Base-by-base conservation (phyloP, 148 eudicot genomes). In the Vaccinium myrtillus region DNA sequence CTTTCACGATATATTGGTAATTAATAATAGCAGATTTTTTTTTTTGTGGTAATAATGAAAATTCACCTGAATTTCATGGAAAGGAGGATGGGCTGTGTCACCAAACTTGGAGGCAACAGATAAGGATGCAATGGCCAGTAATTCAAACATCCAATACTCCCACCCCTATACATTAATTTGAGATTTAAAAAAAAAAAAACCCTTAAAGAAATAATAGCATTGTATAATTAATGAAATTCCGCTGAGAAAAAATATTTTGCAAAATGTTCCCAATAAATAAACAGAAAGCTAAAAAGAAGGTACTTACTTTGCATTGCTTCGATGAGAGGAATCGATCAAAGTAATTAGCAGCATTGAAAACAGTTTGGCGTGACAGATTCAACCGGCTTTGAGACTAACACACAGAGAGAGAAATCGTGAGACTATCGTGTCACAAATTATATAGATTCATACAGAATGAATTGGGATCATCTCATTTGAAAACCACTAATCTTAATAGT, bases 41-140 rank as follows among this genome's bases (percentile, higher is more conserved):
- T 55, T 54, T 53, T 61, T 21, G 1, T 63, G 4, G 75, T 13
- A 13, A 30, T 4, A 61, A 85, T 13, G 12, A 70, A 85, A 12
- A 32, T 59, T 49, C 58, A 90, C 92, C 92, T 90, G 90, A 83
- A 88, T 76, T 54, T 88, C 87, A 73, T 78, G 86, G 77, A 90
- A 63, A 8, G 86, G 25, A 21, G 49, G 86, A 76, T 80, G 81
- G 67, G 25, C 58, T 49, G 89, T 83, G 46, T 86, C 89, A 58
- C 80, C 85, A 81, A 86, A 87, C 74, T 90, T 90, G 55, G 85
- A 70, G 27, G 92, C 90, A 46, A 86, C 77, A 12, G 92, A 90
- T 85, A 90, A 81, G 59, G 89, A 90, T 39, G 92, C 90, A 61
- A 88, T 75, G 18, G 89, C 82, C 5, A 90, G 85, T 65, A 90